These are phyloP conservation scores for Sporobolomyces phaffii DNA, from an alignment of 768 basidiomycete genomes.

Conservation along the genomic window DNA sequence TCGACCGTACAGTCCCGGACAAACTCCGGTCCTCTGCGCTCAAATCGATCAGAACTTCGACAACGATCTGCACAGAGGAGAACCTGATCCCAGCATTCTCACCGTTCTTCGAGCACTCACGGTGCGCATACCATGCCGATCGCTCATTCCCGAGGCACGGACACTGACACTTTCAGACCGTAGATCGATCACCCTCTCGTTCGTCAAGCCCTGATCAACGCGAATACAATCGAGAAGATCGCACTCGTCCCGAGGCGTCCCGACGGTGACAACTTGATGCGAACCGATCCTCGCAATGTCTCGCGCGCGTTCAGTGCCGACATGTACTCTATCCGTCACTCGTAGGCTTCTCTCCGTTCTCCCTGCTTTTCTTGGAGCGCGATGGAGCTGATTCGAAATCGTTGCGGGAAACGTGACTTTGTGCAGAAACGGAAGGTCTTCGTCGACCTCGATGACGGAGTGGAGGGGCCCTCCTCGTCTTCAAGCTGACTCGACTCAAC, in stretches of 20 bases:
- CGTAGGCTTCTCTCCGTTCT: neutral
- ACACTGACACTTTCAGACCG: too few relatives aligned
- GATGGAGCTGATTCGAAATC: neutral
- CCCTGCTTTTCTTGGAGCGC: neutral
- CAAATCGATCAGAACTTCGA: slow-evolving; percentile 58
- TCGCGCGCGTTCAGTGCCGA: slow-evolving; percentile 26
- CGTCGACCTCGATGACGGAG: slow-evolving; percentile 1
- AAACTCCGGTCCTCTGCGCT: slow-evolving; percentile 56
- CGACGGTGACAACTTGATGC: slow-evolving; percentile 56
- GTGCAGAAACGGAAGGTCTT: slow-evolving; percentile 18
- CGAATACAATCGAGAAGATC: slow-evolving; percentile 62
- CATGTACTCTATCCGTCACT: slow-evolving; percentile 23
- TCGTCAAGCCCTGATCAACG: slow-evolving; percentile 73
- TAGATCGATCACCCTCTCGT: slow-evolving; percentile 74
- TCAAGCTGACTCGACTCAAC: slow-evolving; percentile 22
- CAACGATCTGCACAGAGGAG: slow-evolving; percentile 63
- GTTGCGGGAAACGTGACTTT: too few relatives aligned
- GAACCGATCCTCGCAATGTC: slow-evolving; percentile 26
- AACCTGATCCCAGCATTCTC: slow-evolving; percentile 58
- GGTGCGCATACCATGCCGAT: too few relatives aligned
- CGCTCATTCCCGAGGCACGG: too few relatives aligned
- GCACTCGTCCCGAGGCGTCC: slow-evolving; percentile 61
- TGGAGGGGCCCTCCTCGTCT: slow-evolving; percentile 38
- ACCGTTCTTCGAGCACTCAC: slow-evolving; percentile 78
- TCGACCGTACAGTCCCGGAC: slow-evolving; percentile 46